phyloP scores from a whole-genome alignment of 768 basidiomycete species.

The Kwoniella bestiolae region DNA sequence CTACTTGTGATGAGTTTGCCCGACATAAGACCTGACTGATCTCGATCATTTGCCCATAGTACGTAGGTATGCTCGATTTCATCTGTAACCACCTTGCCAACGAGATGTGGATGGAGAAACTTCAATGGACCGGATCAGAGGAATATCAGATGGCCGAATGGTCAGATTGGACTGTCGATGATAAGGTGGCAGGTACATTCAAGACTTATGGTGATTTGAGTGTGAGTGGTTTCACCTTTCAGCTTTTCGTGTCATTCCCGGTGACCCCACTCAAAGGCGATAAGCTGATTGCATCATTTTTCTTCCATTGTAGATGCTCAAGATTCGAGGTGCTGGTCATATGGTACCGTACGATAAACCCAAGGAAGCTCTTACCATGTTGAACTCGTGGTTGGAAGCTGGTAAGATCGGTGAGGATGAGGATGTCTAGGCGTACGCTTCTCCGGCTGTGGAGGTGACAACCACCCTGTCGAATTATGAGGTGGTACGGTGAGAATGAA shows the following conservation, averaged over 20 bases:
- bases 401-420: conserved; percentile 14
- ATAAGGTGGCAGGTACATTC: conserved; percentile 64
- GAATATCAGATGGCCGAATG: conserved; percentile 62
- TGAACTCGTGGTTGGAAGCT: conserved; percentile 68
- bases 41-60: conserved; percentile 10
- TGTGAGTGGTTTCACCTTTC: conserved; percentile 35
- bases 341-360: conserved; percentile 77
- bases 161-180: conserved; percentile 66
- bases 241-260: neutral
- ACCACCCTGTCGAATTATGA: too few relatives aligned
- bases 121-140: conserved; percentile 72
- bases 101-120: conserved; percentile 71
- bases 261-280: neutral
- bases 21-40: too few relatives aligned
- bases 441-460: too few relatives aligned
- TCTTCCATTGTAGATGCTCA: conserved; percentile 34
- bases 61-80: conserved; percentile 42
- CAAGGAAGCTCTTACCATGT: conserved; percentile 67
- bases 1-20: neutral
- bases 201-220: conserved; percentile 67
- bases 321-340: conserved; percentile 69
- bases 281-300: conserved; percentile 5
- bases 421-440: neutral
- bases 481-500: neutral
- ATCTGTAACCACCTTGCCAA: conserved; percentile 78